Evolutionary conservation across 176 grass and related monocot genomes (phyloP), one percentile per base, ranked within the genome.

Genomic region (Avena eriantha): DNA sequence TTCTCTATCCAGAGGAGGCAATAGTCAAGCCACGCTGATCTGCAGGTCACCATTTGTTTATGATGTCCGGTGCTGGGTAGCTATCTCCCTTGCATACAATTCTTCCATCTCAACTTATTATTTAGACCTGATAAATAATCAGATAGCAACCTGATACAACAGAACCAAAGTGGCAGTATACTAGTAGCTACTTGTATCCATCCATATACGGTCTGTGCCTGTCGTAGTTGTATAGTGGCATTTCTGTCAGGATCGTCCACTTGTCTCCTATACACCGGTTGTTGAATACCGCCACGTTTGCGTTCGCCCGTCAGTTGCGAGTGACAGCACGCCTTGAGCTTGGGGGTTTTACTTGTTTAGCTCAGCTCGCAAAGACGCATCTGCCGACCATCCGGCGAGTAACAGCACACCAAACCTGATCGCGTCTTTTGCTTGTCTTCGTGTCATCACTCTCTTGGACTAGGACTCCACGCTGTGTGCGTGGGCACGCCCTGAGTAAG

Each of bases 401-500:
- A 88, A 88, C 86, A 81, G 49, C 84, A 17, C 58, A 51, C 59
- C 69, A 66, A 84, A 70, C 69, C 65, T 84, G 50, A 81, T 81
- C 76, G 90, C 77, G 67, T 41, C 49, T 41, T 49, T 10, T 47
- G 58, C 13, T 81, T 80, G 82, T 84, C 82, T 69, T 88, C 8
- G 41, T 81, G 50, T 74, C 24, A 31, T 33, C 63, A 12, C 63
- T 66, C 63, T 66, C 63, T 64, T 54, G 31, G 22, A 90, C 54
- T 56, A 21, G 54, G 54, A 56, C 19, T 56, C 53, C 54, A 56
- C n/a, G 23, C 22, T 79, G 22, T 77, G 83, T 90, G 78, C 79
- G 83, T 90, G 78, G 88, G 31, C 3, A 33, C 31, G 48, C 65
- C 69, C 39, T 7, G n/a, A 63, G 50, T 90, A 76, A 69, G 34